These are phyloP conservation scores for Coemansia sp. DNA, from an alignment of 192 early-diverging fungal genomes.

Conservation along the genomic window DNA sequence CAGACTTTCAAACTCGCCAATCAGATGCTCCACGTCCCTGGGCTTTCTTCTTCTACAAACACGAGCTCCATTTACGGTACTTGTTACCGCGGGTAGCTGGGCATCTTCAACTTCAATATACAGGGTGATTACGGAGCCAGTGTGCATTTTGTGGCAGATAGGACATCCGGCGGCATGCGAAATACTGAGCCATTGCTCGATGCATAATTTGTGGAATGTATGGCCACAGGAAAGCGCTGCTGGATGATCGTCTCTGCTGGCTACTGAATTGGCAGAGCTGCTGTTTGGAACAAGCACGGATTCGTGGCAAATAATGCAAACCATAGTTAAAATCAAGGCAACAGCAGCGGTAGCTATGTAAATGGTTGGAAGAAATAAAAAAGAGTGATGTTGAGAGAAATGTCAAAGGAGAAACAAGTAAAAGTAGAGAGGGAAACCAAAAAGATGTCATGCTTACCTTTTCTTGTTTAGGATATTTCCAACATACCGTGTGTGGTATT, in stretches of 20 bases:
- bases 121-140: not conserved
- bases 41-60: not conserved
- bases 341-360: not conserved
- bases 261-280: not conserved
- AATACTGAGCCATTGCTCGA: not conserved
- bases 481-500: too few species aligned
- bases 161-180: not conserved
- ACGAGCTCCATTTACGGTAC: not conserved
- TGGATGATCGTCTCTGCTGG: not conserved
- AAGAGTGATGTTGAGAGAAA: too few species aligned
- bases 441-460: too few species aligned
- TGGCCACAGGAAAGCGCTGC: not conserved
- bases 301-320: conserved; percentile 4
- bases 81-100: not conserved
- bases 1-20: too few species aligned
- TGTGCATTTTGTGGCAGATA: not conserved
- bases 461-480: too few species aligned
- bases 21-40: not conserved
- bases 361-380: not conserved
- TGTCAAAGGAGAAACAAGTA: too few species aligned
- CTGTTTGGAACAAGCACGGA: not conserved
- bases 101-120: not conserved
- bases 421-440: too few species aligned
- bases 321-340: not conserved
- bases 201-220: not conserved